phyloP scores from a whole-genome alignment of 805 yeast genomes.

The Ogataea siamensis region DNA sequence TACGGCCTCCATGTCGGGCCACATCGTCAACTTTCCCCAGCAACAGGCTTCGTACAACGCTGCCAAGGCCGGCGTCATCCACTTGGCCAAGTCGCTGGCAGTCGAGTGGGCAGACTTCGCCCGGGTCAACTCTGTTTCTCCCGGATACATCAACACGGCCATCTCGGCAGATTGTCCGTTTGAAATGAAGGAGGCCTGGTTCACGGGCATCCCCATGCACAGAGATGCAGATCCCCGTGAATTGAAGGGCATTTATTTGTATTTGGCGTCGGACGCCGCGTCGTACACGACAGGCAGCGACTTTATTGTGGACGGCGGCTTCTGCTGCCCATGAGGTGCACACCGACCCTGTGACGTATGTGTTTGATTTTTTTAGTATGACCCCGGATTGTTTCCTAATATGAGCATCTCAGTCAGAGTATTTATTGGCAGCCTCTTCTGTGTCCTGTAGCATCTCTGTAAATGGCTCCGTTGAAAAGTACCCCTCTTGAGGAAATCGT shows the following conservation, averaged over 20 bases:
- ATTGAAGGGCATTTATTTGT: slow-evolving; percentile 47
- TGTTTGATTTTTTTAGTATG: background rate
- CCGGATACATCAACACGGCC: slow-evolving; percentile 48
- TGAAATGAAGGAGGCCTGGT: slow-evolving; percentile 29
- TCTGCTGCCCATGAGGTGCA: slow-evolving; percentile 17
- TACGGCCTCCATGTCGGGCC: slow-evolving; percentile 52
- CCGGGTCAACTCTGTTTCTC: slow-evolving; percentile 46
- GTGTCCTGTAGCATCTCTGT: too few relatives aligned
- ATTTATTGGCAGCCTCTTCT: too few relatives aligned
- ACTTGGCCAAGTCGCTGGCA: slow-evolving; percentile 43
- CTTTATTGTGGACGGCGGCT: slow-evolving; percentile 45
- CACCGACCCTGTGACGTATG: slow-evolving; percentile 8
- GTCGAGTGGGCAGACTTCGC: slow-evolving; percentile 47
- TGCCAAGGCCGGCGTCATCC: slow-evolving; percentile 46
- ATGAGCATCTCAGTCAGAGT: too few relatives aligned
- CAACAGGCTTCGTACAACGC: slow-evolving; percentile 46
- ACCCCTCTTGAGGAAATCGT: slow-evolving; percentile 22
- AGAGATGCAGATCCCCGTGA: slow-evolving; percentile 47
- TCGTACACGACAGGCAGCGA: slow-evolving; percentile 48
- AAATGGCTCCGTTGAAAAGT: slow-evolving; percentile 1
- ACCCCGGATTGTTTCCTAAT: slow-evolving; percentile 6
- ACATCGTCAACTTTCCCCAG: slow-evolving; percentile 49
- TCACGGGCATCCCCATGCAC: slow-evolving; percentile 37
- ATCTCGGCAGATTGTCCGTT: slow-evolving; percentile 31
- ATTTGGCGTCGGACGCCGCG: slow-evolving; percentile 49